Evolutionary conservation across 495 filamentous ascomycete species (phyloP).

Genomic region (Penicillium desertorum): DNA sequence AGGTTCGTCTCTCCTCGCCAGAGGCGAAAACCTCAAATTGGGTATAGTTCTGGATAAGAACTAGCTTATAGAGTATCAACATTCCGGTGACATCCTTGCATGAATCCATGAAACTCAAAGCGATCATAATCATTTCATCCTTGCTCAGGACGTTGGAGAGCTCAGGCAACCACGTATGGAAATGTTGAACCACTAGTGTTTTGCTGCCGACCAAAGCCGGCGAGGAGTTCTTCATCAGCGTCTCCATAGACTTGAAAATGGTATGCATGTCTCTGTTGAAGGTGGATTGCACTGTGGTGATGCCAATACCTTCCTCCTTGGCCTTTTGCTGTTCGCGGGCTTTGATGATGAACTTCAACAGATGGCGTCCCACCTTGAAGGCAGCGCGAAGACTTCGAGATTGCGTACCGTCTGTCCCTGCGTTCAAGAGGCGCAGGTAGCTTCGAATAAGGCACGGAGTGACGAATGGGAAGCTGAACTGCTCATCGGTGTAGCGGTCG

Average conservation of each 20-base stretch:
- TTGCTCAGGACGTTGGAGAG: conserved; percentile 71
- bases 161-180: conserved; percentile 94
- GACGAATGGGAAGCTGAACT: conserved; percentile 92
- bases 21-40: conserved; percentile 75
- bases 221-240: conserved; percentile 81
- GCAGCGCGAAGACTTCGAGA: conserved; percentile 84
- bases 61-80: conserved; percentile 89
- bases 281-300: conserved; percentile 69
- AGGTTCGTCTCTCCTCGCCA: conserved; percentile 66
- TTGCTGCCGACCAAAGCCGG: conserved; percentile 89
- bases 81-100: conserved; percentile 87
- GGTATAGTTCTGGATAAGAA: conserved; percentile 87
- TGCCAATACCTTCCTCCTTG: conserved; percentile 87
- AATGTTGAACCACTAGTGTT: conserved; percentile 92
- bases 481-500: conserved; percentile 83
- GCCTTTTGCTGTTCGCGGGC: conserved; percentile 81
- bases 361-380: conserved; percentile 89
- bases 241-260: conserved; percentile 87
- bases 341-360: conserved; percentile 93
- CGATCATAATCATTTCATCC: conserved; percentile 86
- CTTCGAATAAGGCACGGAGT: conserved; percentile 88
- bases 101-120: conserved; percentile 90
- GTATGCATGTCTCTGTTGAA: conserved; percentile 81
- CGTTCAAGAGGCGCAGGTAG: conserved; percentile 76
- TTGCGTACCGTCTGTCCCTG: conserved; percentile 74